Percentiles rank a stretch among this genome's conserved stretches.
Evolutionary conservation across 176 grass and related monocot genomes (phyloP).

Genomic region (Otatea glauca): DNA sequence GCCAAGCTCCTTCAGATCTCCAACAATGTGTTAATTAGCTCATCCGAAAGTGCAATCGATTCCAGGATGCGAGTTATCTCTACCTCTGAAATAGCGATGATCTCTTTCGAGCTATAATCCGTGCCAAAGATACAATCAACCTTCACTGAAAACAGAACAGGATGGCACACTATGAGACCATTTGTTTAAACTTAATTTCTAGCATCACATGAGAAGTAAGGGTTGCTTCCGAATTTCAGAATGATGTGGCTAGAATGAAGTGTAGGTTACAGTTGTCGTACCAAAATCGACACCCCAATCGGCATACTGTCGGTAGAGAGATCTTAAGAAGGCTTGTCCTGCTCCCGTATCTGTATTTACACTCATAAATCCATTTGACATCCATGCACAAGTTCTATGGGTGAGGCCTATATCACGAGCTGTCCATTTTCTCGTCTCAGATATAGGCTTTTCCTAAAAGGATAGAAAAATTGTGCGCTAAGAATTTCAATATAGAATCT

Average conservation of each 20-base stretch:
- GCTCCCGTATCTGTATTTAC: constrained; percentile 78
- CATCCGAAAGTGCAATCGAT: neutral
- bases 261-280: neutral
- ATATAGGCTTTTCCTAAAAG: constrained; percentile 56
- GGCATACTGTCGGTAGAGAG: constrained; percentile 80
- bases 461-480: constrained; percentile 10
- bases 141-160: constrained; percentile 64
- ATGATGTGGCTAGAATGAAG: too few relatives aligned
- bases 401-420: constrained; percentile 78
- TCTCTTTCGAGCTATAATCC: constrained; percentile 79
- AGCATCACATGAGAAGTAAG: too few relatives aligned
- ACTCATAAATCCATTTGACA: constrained; percentile 89
- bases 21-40: constrained; percentile 5
- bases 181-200: too few relatives aligned
- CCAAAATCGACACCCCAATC: constrained; percentile 96
- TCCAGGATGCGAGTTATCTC: too few relatives aligned
- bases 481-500: constrained; percentile 3
- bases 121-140: constrained; percentile 91
- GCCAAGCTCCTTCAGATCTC: constrained; percentile 81
- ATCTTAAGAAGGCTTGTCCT: constrained; percentile 82
- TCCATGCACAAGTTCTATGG: constrained; percentile 77
- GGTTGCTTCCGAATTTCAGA: too few relatives aligned
- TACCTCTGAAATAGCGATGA: constrained; percentile 74
- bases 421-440: constrained; percentile 63
- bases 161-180: constrained; percentile 19